Evolutionary conservation across 2,329 filamentous ascomycete species (phyloP).

Genomic region (Acarospora socialis): DNA sequence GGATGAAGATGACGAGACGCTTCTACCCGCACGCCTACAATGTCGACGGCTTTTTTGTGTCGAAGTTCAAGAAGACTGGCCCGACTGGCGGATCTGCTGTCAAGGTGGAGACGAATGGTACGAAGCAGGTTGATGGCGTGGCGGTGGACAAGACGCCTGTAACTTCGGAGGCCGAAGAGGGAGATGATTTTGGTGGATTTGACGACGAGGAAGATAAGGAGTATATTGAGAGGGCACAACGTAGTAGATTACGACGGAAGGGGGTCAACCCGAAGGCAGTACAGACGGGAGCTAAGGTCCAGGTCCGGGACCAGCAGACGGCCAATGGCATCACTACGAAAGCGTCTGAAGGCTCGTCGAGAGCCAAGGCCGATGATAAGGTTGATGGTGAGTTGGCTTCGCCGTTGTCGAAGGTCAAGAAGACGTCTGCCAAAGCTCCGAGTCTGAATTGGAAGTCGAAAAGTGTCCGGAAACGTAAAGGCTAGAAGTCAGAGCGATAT

Average conservation of each 20-base stretch:
- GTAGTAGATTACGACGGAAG: constrained; percentile 57
- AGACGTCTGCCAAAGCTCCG: too few relatives aligned
- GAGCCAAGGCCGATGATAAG: too few relatives aligned
- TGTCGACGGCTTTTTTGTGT: constrained; percentile 96
- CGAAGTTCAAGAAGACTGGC: constrained; percentile 88
- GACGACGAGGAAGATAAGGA: constrained; percentile 58
- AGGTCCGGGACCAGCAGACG: too few relatives aligned
- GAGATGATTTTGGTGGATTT: constrained; percentile 55
- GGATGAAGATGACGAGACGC: constrained; percentile 65
- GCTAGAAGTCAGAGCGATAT: too few relatives aligned
- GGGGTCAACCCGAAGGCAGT: constrained; percentile 57
- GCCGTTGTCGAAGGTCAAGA: too few relatives aligned
- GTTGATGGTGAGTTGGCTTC: too few relatives aligned
- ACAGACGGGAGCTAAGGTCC: too few relatives aligned
- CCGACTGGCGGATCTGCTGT: constrained; percentile 36
- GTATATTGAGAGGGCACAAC: constrained; percentile 59
- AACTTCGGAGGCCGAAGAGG: constrained; percentile 16
- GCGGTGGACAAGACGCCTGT: constrained; percentile 10
- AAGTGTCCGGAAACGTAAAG: too few relatives aligned
- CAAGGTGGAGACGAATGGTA: neutral
- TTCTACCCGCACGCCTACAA: constrained; percentile 90
- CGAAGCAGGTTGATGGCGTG: constrained; percentile 1
- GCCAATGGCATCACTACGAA: too few relatives aligned
- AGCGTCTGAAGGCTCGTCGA: too few relatives aligned
- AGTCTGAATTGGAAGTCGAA: too few relatives aligned